Conservation (phyloP, 179 eudicot genomes). For the Sideroxylon spinosum region DNA sequence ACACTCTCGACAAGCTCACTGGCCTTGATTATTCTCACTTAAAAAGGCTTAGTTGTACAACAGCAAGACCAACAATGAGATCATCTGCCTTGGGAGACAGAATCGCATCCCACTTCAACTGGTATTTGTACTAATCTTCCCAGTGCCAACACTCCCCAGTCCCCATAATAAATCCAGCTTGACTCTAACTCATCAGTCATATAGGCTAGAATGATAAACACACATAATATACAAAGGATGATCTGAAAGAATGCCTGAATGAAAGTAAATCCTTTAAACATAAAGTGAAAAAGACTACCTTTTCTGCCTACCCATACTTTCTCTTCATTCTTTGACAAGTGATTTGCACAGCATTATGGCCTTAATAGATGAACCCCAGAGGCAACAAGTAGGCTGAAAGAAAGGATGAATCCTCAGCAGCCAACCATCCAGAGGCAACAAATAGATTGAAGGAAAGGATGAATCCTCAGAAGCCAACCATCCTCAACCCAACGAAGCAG, state of each 20-base stretch:
- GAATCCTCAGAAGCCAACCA: background rate
- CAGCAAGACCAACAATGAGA: background rate
- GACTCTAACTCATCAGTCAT: background rate
- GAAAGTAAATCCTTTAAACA: no score
- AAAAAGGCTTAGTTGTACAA: background rate
- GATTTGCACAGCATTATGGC: background rate
- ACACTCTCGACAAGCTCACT: background rate
- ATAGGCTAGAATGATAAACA: background rate
- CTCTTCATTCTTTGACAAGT: background rate
- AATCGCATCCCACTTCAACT: background rate
- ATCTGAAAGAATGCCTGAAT: background rate
- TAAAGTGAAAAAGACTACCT: background rate
- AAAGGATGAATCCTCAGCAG: background rate
- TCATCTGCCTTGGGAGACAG: background rate
- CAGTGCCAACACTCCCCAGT: background rate
- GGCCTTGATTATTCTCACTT: background rate
- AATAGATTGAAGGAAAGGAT: background rate
- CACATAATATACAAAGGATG: background rate
- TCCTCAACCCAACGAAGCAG: background rate
- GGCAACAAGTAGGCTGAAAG: background rate
- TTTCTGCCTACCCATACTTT: background rate
- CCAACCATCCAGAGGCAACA: background rate
- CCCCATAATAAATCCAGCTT: background rate
- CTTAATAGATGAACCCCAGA: background rate
- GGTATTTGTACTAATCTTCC: background rate